Percentiles rank a stretch among this genome's conserved stretches.
Evolutionary conservation across 345 rosid genomes (phyloP).

Genomic region (Iberis pinnata): DNA sequence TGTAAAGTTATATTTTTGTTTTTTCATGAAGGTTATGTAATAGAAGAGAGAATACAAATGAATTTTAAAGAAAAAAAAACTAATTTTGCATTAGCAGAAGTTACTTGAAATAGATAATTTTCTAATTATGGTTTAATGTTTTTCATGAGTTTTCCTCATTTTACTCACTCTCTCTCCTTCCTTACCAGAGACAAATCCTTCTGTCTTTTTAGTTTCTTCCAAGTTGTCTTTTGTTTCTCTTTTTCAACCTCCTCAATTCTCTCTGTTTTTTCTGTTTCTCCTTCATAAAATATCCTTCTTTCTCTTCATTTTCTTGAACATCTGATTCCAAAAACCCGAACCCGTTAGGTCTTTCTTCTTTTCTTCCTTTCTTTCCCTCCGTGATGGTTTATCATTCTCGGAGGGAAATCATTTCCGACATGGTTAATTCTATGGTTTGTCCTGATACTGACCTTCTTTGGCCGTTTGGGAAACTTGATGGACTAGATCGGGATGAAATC

Average conservation of each 20-base stretch:
- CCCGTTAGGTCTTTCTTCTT: neutral
- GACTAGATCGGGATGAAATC: slow-evolving; percentile 53
- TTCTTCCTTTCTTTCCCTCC: slow-evolving; percentile 11
- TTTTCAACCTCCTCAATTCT: slow-evolving; percentile 8
- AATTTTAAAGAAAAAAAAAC: no score
- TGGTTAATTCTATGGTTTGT: slow-evolving; percentile 14
- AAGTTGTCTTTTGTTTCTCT: neutral
- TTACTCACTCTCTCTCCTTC: slow-evolving; percentile 23
- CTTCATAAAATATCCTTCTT: neutral
- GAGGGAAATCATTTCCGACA: slow-evolving; percentile 40
- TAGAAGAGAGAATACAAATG: neutral
- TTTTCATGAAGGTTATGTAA: neutral
- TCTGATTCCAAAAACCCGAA: neutral
- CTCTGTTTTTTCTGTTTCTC: slow-evolving; percentile 12
- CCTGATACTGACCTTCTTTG: slow-evolving; percentile 47
- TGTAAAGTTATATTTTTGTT: neutral
- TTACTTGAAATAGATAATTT: slow-evolving; percentile 19
- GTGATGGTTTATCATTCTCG: slow-evolving; percentile 41
- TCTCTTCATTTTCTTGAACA: slow-evolving; percentile 4
- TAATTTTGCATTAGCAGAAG: neutral
- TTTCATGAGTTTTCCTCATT: slow-evolving; percentile 16
- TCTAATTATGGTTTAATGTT: slow-evolving; percentile 12
- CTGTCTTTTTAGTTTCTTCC: slow-evolving; percentile 15
- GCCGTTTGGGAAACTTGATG: slow-evolving; percentile 62
- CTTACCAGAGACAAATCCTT: neutral